Percentiles rank a stretch among this genome's conserved stretches.
Conservation (phyloP, 352 stramenopile genomes). For the Globisporangium yorkense region DNA sequence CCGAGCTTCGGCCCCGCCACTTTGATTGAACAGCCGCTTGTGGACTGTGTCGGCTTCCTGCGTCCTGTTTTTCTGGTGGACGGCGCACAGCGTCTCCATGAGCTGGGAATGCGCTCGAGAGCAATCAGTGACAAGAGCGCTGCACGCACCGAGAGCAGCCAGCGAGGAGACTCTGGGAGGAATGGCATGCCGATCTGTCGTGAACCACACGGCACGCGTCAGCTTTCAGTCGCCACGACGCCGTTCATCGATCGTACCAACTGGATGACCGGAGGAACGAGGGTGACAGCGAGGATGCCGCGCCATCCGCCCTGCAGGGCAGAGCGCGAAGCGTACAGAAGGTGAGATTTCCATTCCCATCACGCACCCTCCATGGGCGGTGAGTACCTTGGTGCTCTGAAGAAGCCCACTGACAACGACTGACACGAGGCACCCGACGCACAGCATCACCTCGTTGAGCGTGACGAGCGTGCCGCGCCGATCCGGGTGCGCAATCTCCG, state of each 20-base stretch:
- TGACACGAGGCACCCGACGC: slow-evolving; percentile 60
- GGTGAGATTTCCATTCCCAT: not conserved
- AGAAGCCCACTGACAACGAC: slow-evolving; percentile 43
- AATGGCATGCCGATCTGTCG: slow-evolving; percentile 56
- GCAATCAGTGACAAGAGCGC: not conserved
- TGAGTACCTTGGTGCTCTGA: slow-evolving; percentile 22
- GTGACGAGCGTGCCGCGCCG: slow-evolving; percentile 50
- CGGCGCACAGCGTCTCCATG: not conserved
- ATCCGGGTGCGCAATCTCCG: slow-evolving; percentile 58
- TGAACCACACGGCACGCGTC: not conserved
- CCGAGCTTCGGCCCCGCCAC: not conserved
- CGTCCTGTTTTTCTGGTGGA: slow-evolving; percentile 33
- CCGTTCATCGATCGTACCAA: slow-evolving; percentile 24
- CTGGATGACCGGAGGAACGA: slow-evolving; percentile 57
- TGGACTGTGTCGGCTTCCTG: slow-evolving; percentile 37
- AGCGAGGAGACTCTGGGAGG: slow-evolving; percentile 60
- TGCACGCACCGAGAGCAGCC: slow-evolving; percentile 44
- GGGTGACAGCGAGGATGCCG: slow-evolving; percentile 57
- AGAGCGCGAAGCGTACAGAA: not conserved
- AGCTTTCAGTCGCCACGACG: not conserved
- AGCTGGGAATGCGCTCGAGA: not conserved
- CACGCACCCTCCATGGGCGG: not conserved
- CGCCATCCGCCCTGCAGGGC: slow-evolving; percentile 37
- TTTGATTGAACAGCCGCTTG: slow-evolving; percentile 17
- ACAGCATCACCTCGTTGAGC: slow-evolving; percentile 73